Evolutionary conservation across 345 rosid genomes (phyloP).

Genomic region (Eucalyptus pauciflora): DNA sequence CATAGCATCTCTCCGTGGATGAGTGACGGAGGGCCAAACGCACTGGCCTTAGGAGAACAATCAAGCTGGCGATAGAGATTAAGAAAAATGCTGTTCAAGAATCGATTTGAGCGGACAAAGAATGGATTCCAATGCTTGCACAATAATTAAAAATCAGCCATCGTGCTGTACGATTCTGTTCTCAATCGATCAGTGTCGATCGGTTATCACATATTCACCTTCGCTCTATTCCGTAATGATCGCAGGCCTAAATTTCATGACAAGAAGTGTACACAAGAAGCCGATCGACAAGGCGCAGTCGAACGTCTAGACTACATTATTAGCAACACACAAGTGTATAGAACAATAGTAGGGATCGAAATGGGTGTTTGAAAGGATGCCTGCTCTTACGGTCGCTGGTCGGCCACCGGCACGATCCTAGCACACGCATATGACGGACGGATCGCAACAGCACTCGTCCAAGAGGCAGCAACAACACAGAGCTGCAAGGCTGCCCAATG

Average conservation of each 20-base stretch:
- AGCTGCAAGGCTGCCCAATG: neutral
- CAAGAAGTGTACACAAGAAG: neutral
- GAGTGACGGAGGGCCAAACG: neutral
- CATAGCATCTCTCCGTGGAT: neutral
- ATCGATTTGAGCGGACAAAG: neutral
- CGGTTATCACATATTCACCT: neutral
- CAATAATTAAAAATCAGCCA: neutral
- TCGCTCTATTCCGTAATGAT: too few relatives aligned
- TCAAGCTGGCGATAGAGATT: neutral
- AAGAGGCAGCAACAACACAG: neutral
- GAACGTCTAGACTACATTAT: neutral
- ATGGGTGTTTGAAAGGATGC: neutral
- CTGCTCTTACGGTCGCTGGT: neutral
- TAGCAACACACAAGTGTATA: neutral
- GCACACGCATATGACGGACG: neutral
- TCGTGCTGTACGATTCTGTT: accelerated
- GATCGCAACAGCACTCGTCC: neutral
- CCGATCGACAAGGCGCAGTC: neutral
- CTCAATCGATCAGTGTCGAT: neutral
- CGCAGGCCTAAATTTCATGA: neutral
- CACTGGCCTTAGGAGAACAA: neutral
- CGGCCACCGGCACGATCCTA: neutral
- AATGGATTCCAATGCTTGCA: neutral
- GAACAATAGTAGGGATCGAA: neutral
- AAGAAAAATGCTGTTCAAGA: neutral